A percentile compares a stretch with the other conserved stretches of the same genome.
Evolutionary conservation across 768 basidiomycete genomes (phyloP).

Genomic region (Clavaria fumosa): DNA sequence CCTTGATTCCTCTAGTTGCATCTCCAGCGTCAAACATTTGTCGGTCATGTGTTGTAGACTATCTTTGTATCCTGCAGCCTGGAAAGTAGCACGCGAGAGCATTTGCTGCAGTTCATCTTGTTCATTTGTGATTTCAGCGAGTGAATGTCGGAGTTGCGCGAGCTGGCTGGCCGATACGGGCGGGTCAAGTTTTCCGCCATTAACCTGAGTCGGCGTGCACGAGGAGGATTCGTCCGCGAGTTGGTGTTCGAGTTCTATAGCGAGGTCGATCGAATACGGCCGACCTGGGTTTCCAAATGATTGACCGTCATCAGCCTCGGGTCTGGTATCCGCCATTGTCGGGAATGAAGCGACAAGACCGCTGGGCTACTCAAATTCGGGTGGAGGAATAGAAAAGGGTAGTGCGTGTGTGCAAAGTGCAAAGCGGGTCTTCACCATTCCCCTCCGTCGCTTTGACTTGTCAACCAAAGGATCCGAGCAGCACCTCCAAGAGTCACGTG

Average conservation of each 20-base stretch:
- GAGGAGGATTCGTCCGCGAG: constrained; percentile 51
- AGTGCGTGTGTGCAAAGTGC: too few relatives aligned
- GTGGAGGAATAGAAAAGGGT: too few relatives aligned
- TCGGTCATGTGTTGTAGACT: constrained; percentile 50
- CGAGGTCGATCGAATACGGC: constrained; percentile 59
- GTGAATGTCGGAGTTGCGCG: constrained; percentile 49
- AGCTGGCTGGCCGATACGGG: constrained; percentile 65
- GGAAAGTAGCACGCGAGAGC: constrained; percentile 32
- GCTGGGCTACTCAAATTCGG: too few relatives aligned
- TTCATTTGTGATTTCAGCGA: constrained; percentile 51
- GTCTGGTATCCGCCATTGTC: too few relatives aligned
- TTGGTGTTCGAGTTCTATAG: constrained; percentile 66
- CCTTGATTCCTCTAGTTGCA: constrained; percentile 34
- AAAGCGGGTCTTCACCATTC: too few relatives aligned
- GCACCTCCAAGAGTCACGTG: too few relatives aligned
- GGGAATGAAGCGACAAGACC: too few relatives aligned
- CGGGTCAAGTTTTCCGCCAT: constrained; percentile 35
- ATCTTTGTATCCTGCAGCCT: constrained; percentile 48
- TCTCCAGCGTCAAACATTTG: constrained; percentile 43
- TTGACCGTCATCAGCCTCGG: too few relatives aligned
- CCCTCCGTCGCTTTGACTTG: too few relatives aligned
- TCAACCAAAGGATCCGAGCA: too few relatives aligned
- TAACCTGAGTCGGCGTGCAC: constrained; percentile 24
- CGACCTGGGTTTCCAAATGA: constrained; percentile 13
- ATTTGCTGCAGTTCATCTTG: constrained; percentile 48